Base-by-base conservation (phyloP, 306 rosid species). In the Glycine latifolia region DNA sequence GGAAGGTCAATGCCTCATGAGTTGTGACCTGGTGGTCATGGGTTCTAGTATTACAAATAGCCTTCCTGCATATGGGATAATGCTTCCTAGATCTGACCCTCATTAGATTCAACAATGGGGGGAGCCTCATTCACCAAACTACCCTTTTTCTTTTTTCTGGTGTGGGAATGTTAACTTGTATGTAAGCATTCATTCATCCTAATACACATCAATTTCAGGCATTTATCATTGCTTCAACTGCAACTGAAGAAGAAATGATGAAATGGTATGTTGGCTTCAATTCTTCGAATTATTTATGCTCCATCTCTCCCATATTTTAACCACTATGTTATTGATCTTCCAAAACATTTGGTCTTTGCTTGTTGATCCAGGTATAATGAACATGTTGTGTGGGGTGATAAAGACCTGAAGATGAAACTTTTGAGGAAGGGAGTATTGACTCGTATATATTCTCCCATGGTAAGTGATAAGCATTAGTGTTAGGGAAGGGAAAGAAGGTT, bases 301-400 rank as follows among this genome's bases (percentile, higher is more conserved):
- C 52, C 10, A 47, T 61, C 56, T 46, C 47, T 50, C 79, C 62
- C 15, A 5, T 71, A 17, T 31, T 71, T 69, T 69, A 37, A 79
- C 26, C 49, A 17, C 68, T 52, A 49, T 67, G 59, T 20, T 53
- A 58, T 20, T 71, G 58, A 75, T 78, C 49, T 66, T 47, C 63
- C 11, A 53, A 55, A 41, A 56, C 49, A 46, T 71, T 46, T 63
- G 81, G 41, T 67, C 62, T 73, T 77, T 80, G 68, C 83, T 82
- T 66, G 72, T 72, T 71, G 47, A 75, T 72, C 79, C 65, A 93
- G 99, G 99, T 93, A 93, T 70, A 89, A 85, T 50, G 98, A 93
- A 73, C 99, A 88, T 85, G 85, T 95, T 46, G 98, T 95, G 80
- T 93, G 99, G 99, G 94, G 90, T 85, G 98, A 95, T 86, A 91